Conservation (phyloP, 139 green algal species). For the Volvox reticuliferus region DNA sequence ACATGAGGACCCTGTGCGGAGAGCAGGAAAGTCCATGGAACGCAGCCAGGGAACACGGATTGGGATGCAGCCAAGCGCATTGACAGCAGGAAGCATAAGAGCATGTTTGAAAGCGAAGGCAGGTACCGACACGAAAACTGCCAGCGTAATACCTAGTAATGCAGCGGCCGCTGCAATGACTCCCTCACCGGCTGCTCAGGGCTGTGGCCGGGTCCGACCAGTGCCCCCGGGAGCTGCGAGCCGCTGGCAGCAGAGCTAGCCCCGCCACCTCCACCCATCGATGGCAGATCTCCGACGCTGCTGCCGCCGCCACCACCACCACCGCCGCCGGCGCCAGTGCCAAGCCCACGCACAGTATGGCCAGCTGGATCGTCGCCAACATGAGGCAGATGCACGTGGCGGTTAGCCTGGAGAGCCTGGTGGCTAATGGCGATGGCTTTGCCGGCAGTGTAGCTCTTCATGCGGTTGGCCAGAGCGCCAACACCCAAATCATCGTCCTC, state of each 20-base stretch:
- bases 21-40: no score
- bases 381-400: slow-evolving; percentile 43
- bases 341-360: not conserved
- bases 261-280: not conserved
- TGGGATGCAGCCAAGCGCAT: no score
- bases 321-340: not conserved
- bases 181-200: not conserved
- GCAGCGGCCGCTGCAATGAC: no score
- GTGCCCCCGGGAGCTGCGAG: not conserved
- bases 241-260: not conserved
- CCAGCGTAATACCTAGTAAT: no score
- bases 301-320: not conserved
- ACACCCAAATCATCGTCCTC: slow-evolving; percentile 35
- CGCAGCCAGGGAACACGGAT: no score
- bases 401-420: slow-evolving; percentile 44
- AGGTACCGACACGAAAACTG: no score
- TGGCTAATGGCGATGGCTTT: slow-evolving; percentile 47
- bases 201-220: not conserved
- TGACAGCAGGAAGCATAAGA: no score
- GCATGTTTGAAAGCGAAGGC: no score
- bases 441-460: slow-evolving; percentile 45
- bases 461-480: slow-evolving; percentile 20
- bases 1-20: no score
- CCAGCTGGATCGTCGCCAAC: not conserved
- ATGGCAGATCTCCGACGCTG: not conserved